Conservation (phyloP, 169 alveolate species). For the Plasmodium gallinaceum region DNA sequence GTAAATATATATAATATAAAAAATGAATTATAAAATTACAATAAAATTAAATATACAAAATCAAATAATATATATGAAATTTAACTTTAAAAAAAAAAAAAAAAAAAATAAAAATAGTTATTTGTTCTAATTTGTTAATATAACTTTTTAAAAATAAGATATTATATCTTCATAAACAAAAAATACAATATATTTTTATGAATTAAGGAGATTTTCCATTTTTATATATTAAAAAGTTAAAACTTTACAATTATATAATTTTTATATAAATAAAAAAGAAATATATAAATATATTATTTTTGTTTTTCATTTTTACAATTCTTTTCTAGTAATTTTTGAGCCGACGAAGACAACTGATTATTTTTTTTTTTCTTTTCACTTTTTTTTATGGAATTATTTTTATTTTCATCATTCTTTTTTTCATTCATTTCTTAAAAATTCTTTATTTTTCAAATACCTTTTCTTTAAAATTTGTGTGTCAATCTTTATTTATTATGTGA, state of each 20-base stretch:
- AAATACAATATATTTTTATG: background rate
- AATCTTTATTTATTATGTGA: too few species aligned
- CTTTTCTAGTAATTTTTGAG: constrained; percentile 47
- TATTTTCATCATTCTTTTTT: constrained; percentile 23
- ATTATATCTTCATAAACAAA: background rate
- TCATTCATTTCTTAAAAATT: constrained; percentile 10
- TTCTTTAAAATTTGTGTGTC: too few species aligned
- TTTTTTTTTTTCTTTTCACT: constrained; percentile 20
- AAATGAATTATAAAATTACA: too few species aligned
- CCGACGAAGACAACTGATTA: constrained; percentile 22
- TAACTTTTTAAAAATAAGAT: background rate
- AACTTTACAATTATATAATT: too few species aligned
- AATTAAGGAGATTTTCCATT: background rate
- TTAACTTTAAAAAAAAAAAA: background rate
- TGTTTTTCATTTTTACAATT: constrained; percentile 45
- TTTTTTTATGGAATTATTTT: constrained; percentile 2
- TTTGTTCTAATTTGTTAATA: background rate
- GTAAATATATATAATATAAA: too few species aligned
- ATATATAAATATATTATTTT: background rate
- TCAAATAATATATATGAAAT: too few species aligned
- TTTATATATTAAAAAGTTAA: background rate
- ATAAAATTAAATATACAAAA: too few species aligned
- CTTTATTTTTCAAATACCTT: too few species aligned
- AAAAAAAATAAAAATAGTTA: background rate
- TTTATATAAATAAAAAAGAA: background rate